Conservation (phyloP, 305 asterid genomes). For the Ajuga reptans region DNA sequence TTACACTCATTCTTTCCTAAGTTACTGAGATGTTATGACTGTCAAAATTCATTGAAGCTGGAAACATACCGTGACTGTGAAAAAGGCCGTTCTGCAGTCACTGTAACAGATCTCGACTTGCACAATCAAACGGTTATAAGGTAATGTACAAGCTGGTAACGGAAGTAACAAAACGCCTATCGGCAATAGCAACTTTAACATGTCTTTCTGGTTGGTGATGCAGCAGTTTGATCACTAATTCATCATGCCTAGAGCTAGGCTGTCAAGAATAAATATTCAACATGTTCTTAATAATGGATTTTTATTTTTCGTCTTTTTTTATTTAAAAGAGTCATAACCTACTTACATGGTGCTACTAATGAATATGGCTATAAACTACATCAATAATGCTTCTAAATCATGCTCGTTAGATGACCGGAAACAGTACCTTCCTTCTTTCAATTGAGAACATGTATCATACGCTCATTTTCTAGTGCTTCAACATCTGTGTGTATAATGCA, state of each 20-base stretch:
- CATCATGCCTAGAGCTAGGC: not conserved
- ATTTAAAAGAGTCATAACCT: no score
- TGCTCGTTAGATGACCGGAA: not conserved
- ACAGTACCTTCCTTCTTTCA: not conserved
- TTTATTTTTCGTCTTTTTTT: no score
- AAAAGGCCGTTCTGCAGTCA: no score
- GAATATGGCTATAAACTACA: not conserved
- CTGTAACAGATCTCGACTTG: no score
- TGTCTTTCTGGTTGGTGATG: no score
- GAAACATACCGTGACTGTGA: not conserved
- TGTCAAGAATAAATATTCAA: not conserved
- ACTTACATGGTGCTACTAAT: not conserved
- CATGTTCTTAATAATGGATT: conserved; percentile 7
- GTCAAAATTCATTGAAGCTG: not conserved
- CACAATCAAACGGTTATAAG: no score
- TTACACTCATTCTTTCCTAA: not conserved
- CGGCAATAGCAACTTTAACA: no score
- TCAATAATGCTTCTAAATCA: not conserved
- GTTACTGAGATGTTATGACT: not conserved
- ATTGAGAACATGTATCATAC: not conserved
- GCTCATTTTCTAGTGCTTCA: conserved; percentile 7
- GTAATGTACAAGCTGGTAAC: no score
- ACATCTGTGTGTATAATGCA: not conserved
- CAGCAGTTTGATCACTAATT: not conserved
- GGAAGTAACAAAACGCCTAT: no score